Percentiles rank a stretch among this genome's conserved stretches.
phyloP scores from a whole-genome alignment of 805 yeast species.

The Starmerella stigmatis region DNA sequence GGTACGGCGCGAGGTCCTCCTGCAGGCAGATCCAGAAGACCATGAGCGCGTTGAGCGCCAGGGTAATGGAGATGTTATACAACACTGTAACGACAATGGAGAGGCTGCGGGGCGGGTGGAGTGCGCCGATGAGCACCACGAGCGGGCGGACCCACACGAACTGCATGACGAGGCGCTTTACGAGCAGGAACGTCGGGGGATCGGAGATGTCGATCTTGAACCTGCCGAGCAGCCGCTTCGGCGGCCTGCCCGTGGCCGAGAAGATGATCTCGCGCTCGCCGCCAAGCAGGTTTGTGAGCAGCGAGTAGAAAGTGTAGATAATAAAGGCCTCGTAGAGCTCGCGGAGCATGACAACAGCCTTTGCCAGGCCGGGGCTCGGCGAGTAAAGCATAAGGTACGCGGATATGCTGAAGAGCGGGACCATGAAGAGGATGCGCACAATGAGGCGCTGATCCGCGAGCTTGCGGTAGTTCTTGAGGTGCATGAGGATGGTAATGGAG shows the following conservation, averaged over 20 bases:
- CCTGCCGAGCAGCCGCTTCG: conserved; percentile 36
- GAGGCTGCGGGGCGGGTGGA: neutral
- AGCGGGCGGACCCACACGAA: conserved; percentile 92
- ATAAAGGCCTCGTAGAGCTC: conserved; percentile 96
- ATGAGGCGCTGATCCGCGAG: conserved; percentile 81
- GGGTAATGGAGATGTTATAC: conserved; percentile 70
- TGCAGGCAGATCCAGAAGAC: conserved; percentile 88
- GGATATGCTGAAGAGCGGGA: conserved; percentile 68
- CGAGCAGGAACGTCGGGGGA: conserved; percentile 61
- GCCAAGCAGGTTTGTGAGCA: conserved; percentile 73
- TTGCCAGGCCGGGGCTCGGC: conserved; percentile 16
- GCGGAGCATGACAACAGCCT: conserved; percentile 37
- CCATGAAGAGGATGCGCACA: conserved; percentile 68
- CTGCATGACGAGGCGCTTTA: conserved; percentile 81
- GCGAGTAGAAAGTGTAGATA: conserved; percentile 80
- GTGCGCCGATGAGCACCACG: conserved; percentile 38
- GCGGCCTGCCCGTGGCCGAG: conserved; percentile 56
- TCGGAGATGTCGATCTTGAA: conserved; percentile 71
- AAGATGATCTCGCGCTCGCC: conserved; percentile 84
- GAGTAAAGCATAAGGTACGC: conserved; percentile 50
- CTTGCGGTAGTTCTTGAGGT: conserved; percentile 65
- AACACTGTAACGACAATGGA: conserved; percentile 55
- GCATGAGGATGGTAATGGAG: conserved; percentile 39
- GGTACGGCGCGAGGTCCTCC: conserved; percentile 60
- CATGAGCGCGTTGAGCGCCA: conserved; percentile 76